A percentile compares a stretch with the other conserved stretches of the same genome.
Evolutionary conservation across 371 early-diverging fungal genomes (phyloP).

Genomic region (Saksenaea vasiformis): DNA sequence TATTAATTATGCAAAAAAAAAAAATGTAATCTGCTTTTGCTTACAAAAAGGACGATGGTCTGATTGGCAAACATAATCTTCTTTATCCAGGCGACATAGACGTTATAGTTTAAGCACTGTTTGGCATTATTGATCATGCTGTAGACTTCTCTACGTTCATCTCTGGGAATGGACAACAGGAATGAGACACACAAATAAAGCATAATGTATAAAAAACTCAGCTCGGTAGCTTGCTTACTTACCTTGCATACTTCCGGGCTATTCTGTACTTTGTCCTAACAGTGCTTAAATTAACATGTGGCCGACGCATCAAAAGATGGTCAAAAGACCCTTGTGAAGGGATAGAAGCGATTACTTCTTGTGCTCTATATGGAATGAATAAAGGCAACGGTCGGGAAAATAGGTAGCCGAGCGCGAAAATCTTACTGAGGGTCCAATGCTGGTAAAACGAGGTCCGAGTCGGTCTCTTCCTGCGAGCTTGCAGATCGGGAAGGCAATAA

Average conservation of each 20-base stretch:
- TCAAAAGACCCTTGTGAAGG: conserved; percentile 16
- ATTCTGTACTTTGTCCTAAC: conserved; percentile 37
- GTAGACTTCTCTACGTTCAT: conserved; percentile 21
- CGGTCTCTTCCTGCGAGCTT: conserved; percentile 19
- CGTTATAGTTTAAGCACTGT: conserved; percentile 20
- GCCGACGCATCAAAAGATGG: conserved; percentile 20
- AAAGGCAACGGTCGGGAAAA: not conserved
- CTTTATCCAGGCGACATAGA: conserved; percentile 8
- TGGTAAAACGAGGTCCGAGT: conserved; percentile 41
- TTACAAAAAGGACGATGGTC: conserved; percentile 28
- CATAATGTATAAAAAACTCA: not conserved
- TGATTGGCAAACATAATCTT: conserved; percentile 15
- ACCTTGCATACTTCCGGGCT: conserved; percentile 37
- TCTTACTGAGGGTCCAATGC: conserved; percentile 48
- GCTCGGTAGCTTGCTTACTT: conserved; percentile 19
- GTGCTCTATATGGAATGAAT: conserved; percentile 15
- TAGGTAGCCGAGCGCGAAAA: conserved; percentile 1
- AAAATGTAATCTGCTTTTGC: not conserved
- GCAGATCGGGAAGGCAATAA: conserved; percentile 26
- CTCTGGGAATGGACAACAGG: no score
- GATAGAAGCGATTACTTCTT: conserved; percentile 24
- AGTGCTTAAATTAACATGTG: conserved; percentile 29
- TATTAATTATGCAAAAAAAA: not conserved
- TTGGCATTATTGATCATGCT: conserved; percentile 18
- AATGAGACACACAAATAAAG: not conserved